Base-by-base conservation (phyloP, 2,329 filamentous ascomycete species). In the Cercospora sp. region DNA sequence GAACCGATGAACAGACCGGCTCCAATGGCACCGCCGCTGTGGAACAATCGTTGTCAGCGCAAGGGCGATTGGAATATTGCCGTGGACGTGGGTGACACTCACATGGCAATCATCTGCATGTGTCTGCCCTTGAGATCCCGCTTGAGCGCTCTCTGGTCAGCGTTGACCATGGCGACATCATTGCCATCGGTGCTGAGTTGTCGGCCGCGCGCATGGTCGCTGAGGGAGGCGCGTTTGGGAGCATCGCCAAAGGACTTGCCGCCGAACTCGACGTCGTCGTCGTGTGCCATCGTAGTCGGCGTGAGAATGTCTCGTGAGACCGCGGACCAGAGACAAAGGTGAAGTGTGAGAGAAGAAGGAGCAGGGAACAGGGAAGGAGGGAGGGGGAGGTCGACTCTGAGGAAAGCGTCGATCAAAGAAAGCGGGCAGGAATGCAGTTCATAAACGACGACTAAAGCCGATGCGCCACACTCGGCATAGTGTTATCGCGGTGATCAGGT, bases 1-100 rank as follows among this genome's bases (percentile, higher is more conserved):
- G 82, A 82, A 37, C 84, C 82, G 60, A 87, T 81, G 74, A 86
- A 87, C 3, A 87, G 78, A 75, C 85, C 85, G 32, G 85, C 86
- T 51, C 85, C 85, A 66, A 85, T 84, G 13, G 70, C 72, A 34
- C 73, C 73, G 63, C 73, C 73, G 32, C 69, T 71, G 61, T 18
- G 40, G 18, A 24, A 24, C 9, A 12, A 6, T 51, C 37, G 16
- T 0, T 8, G 45, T 51, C 45, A 51, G 61, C 32, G 18, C 37
- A 43, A n/a, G 37, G 16, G 37, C n/a, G 37, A n/a, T 40, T 40
- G n/a, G 34, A 40, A n/a, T 5, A n/a, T n/a, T 40, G 34, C 13
- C 13, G 34, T n/a, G 34, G 34, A 40, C 24, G 18, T 30, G 13
- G 16, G 18, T 24, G 5, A 6, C 13, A 71, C 68, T 66, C 55